These are phyloP conservation scores for Nakaseomyces sp. DNA, from an alignment of 1,139 yeast species.

Conservation along the genomic window DNA sequence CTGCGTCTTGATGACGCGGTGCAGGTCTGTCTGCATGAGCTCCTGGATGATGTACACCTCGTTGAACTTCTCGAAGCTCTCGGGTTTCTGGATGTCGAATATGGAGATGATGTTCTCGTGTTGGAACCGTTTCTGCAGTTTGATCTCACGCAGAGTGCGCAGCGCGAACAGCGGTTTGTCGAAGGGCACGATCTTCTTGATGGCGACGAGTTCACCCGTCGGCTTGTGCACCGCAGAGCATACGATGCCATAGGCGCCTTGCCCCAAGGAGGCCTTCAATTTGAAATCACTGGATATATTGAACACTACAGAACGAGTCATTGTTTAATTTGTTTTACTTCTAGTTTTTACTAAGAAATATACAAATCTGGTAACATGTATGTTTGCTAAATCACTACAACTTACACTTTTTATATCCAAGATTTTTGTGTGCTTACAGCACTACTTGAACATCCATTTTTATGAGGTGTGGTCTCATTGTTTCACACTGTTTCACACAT, in stretches of 20 bases:
- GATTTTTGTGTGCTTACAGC: too few species aligned
- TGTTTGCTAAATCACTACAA: too few species aligned
- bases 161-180: slow-evolving; percentile 87
- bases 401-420: too few species aligned
- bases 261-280: slow-evolving; percentile 76
- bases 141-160: slow-evolving; percentile 82
- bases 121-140: slow-evolving; percentile 73
- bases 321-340: slow-evolving; percentile 6
- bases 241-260: slow-evolving; percentile 97
- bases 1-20: slow-evolving; percentile 83
- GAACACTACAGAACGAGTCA: slow-evolving; percentile 52
- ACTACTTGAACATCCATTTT: too few species aligned
- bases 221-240: slow-evolving; percentile 90
- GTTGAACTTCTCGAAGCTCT: slow-evolving; percentile 59
- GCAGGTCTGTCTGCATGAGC: slow-evolving; percentile 92
- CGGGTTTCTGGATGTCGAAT: slow-evolving; percentile 84
- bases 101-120: slow-evolving; percentile 91
- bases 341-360: not conserved
- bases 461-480: too few species aligned
- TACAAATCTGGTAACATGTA: too few species aligned
- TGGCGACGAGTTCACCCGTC: slow-evolving; percentile 83
- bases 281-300: slow-evolving; percentile 85
- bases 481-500: too few species aligned
- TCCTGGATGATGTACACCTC: slow-evolving; percentile 93
- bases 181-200: slow-evolving; percentile 89